Conservation (phyloP, 768 basidiomycete genomes). For the Hypholoma fasciculare region DNA sequence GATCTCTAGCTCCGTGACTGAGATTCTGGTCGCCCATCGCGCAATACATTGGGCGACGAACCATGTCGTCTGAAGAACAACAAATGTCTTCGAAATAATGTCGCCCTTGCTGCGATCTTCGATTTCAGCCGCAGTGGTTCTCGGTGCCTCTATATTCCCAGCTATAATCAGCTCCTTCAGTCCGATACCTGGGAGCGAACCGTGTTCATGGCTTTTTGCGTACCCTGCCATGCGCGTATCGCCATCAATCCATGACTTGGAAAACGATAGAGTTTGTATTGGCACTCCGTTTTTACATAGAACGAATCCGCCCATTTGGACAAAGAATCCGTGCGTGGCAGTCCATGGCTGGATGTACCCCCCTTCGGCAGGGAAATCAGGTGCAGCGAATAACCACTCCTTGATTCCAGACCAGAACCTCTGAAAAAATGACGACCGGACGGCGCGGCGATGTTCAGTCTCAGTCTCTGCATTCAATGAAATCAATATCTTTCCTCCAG, state of each 20-base stretch:
- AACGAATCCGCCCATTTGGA: constrained; percentile 21
- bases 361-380: background rate
- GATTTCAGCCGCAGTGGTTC: constrained; percentile 20
- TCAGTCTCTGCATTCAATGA: too few species aligned
- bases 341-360: constrained; percentile 8
- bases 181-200: background rate
- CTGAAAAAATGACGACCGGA: background rate
- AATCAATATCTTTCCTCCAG: too few species aligned
- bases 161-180: background rate
- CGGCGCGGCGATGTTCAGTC: background rate
- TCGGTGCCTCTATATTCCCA: constrained; percentile 6
- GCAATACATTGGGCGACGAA: constrained; percentile 31
- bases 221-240: background rate
- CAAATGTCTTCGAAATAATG: constrained; percentile 30
- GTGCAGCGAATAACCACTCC: too few species aligned
- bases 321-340: constrained; percentile 15
- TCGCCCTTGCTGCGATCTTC: constrained; percentile 32
- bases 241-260: too few species aligned
- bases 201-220: background rate
- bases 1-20: constrained; percentile 34
- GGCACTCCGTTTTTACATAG: constrained; percentile 19
- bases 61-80: constrained; percentile 33
- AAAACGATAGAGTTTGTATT: background rate
- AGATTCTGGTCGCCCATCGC: constrained; percentile 21
- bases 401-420: too few species aligned